Conservation (phyloP, 179 eudicot genomes). For the Vitellaria paradoxa region DNA sequence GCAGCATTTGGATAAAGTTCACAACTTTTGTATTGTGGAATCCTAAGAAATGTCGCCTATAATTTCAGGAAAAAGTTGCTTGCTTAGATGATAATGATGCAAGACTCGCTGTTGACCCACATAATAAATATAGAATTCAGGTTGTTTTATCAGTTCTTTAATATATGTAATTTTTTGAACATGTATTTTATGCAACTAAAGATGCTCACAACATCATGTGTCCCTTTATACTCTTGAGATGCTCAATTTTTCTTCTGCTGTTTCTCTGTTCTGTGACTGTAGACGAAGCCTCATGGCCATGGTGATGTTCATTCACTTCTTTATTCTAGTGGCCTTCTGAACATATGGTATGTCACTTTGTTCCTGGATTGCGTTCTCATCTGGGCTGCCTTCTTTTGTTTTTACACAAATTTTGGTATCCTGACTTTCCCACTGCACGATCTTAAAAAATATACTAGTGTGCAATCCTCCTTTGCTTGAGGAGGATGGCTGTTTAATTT, state of each 20-base stretch:
- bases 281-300: slow-evolving; percentile 99
- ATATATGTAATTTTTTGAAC: neutral
- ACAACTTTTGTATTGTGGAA: too few relatives aligned
- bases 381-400: slow-evolving; percentile 1
- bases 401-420: slow-evolving; percentile 4
- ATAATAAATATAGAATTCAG: slow-evolving; percentile 80
- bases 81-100: slow-evolving; percentile 98
- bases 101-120: slow-evolving; percentile 81
- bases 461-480: neutral
- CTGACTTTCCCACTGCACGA: neutral
- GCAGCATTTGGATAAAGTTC: neutral
- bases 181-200: neutral
- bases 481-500: neutral
- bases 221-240: too few relatives aligned
- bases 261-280: slow-evolving; percentile 11
- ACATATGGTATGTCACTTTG: slow-evolving; percentile 51
- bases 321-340: slow-evolving; percentile 71
- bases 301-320: slow-evolving; percentile 97
- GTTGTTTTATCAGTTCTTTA: slow-evolving; percentile 25
- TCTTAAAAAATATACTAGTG: neutral
- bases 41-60: neutral
- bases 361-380: neutral
- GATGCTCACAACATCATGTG: neutral
- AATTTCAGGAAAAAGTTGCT: slow-evolving; percentile 92
- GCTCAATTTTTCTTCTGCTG: slow-evolving; percentile 10